Percentiles rank a stretch among this genome's conserved stretches.
These are phyloP conservation scores for Malus asiatica DNA, from an alignment of 306 rosid species.

Conservation along the genomic window DNA sequence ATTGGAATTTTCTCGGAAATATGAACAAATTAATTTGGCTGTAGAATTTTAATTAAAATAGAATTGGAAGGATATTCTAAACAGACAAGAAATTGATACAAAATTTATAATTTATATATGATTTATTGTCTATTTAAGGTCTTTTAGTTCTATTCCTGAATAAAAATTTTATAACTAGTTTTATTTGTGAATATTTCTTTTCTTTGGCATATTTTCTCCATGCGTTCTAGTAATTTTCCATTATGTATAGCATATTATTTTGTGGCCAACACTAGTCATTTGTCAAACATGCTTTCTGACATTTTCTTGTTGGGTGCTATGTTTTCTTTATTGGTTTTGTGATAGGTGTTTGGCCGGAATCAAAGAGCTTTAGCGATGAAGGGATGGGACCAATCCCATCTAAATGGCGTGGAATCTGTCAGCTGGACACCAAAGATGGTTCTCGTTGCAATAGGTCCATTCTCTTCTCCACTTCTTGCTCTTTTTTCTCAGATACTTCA, in stretches of 20 bases:
- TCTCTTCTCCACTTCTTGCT: not conserved
- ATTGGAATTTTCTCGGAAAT: not conserved
- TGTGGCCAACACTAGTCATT: not conserved
- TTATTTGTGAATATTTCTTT: not conserved
- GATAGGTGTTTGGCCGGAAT: conserved; percentile 72
- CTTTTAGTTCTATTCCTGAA: not conserved
- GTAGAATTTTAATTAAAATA: no score
- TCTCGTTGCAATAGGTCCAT: conserved; percentile 50
- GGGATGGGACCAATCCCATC: conserved; percentile 58
- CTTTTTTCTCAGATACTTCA: not conserved
- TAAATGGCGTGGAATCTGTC: conserved; percentile 60
- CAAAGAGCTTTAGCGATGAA: conserved; percentile 52
- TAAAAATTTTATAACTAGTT: no score
- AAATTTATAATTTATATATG: no score
- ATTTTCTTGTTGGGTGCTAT: not conserved
- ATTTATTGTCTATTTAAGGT: no score
- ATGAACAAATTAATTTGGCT: not conserved
- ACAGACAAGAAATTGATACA: no score
- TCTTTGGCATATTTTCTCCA: not conserved
- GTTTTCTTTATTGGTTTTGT: not conserved
- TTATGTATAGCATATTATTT: not conserved
- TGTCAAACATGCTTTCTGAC: not conserved
- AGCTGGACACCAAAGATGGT: conserved; percentile 17
- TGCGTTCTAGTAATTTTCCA: not conserved
- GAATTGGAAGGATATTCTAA: not conserved